Evolutionary conservation across 2,329 filamentous ascomycete genomes (phyloP), one percentile per base, ranked within the genome.

Genomic region (Colletotrichum caudatum): DNA sequence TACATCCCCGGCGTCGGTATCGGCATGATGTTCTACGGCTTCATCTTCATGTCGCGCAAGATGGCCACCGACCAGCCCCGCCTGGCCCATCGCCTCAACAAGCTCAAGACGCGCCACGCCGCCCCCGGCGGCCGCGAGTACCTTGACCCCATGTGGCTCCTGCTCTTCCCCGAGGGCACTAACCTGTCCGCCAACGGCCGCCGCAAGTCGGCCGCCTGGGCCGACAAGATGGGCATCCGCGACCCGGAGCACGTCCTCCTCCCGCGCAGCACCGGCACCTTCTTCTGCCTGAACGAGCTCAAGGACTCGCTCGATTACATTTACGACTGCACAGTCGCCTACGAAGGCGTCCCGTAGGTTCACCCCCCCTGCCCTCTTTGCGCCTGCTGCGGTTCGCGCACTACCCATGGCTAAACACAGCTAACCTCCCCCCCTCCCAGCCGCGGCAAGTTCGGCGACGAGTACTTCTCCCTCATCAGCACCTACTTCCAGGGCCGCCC

Each of bases 291-390:
- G 54, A 91, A 91, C 73, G 91, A 97, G 80, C 84, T 97, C 18
- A 89, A 89, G 76, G 89, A 87, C 11, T 91, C 91, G 0, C 90
- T 95, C 0, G 92, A 96, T 14, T 97, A 93, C 82, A 85, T 97
- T 0, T 97, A 97, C 76, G 94, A 97, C 81, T 98, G 95, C 81
- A 98, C 96, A 0, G 92, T 99, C 68, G 95, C 94, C 5, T 99
- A 99, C 78, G 95, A 98, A 81, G 95, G 96, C 18, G 89, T 97
- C 54, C 93, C 93, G 92, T 95, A 88, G 86, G 94, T 92, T 18
- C 5, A 4, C 35, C 9, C 33, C 9, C 33, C 53, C 3, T 9
- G 63, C 26, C 4, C 3, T 8, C 44, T 46, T n/a, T 46, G 44
- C 20, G 44, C 23, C 9, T 23, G 18, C 18, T 18, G 1, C 6